phyloP scores from a whole-genome alignment of 768 basidiomycete genomes.

The Phallus indusiatus region DNA sequence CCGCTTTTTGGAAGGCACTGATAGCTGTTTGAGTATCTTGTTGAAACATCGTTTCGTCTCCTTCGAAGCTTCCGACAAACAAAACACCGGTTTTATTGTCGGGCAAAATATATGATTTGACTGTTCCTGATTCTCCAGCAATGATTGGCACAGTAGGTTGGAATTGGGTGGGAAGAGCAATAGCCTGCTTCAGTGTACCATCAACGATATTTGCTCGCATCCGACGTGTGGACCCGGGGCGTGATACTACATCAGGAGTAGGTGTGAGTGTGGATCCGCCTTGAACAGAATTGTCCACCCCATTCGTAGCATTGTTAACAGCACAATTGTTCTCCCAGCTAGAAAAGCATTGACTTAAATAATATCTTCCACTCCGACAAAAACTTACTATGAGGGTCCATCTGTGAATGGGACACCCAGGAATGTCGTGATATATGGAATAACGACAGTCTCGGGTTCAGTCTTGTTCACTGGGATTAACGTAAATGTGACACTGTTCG shows the following conservation, averaged over 20 bases:
- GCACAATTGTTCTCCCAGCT: slow-evolving; percentile 57
- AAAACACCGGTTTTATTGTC: slow-evolving; percentile 52
- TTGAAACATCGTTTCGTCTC: slow-evolving; percentile 44
- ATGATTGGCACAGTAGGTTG: slow-evolving; percentile 36
- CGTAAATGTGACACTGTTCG: slow-evolving; percentile 37
- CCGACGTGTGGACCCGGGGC: slow-evolving; percentile 10
- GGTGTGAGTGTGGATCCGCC: slow-evolving; percentile 8
- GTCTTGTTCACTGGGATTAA: slow-evolving; percentile 39
- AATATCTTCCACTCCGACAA: not conserved
- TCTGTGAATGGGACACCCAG: slow-evolving; percentile 43
- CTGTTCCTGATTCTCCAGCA: slow-evolving; percentile 39
- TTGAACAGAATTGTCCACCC: slow-evolving; percentile 30
- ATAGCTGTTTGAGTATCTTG: slow-evolving; percentile 38
- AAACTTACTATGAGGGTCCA: slow-evolving; percentile 37
- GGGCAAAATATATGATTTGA: slow-evolving; percentile 47
- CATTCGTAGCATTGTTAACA: slow-evolving; percentile 40
- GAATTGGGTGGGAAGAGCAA: slow-evolving; percentile 39
- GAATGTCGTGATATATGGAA: slow-evolving; percentile 45
- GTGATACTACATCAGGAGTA: slow-evolving; percentile 24
- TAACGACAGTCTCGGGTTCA: slow-evolving; percentile 34
- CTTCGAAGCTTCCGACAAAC: slow-evolving; percentile 40
- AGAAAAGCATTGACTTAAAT: not conserved
- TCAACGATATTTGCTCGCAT: slow-evolving; percentile 29
- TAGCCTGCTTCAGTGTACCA: slow-evolving; percentile 28
- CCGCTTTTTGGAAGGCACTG: slow-evolving; percentile 34